Evolutionary conservation across 805 yeast genomes (phyloP), one percentile per base, ranked within the genome.

Genomic region (Myxozyma melibiosi): DNA sequence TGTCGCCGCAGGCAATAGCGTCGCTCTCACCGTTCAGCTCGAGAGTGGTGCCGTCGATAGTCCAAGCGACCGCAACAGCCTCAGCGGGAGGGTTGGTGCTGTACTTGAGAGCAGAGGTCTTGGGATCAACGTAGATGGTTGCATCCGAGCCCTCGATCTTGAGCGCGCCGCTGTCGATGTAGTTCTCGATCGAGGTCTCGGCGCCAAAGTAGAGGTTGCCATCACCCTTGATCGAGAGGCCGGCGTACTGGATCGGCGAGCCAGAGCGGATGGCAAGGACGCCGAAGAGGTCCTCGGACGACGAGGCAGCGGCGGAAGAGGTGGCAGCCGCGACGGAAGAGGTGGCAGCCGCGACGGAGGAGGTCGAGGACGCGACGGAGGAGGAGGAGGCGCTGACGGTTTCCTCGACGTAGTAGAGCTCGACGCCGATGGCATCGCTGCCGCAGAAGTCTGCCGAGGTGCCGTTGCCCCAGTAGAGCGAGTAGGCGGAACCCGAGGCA

Each of bases 1-100:
- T 45, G 3, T n/a, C 31, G 25, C 51, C 46, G 37, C 61, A 56
- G 34, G 61, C 61, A n/a, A 56, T 22, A 7, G 49, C 56, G 27
- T 43, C 33, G 27, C 24, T 20, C 13, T 28, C 24, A n/a, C 49
- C 58, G 35, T 56, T 25, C 9, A 51, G 41, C 16, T 20, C 40
- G 8, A 56, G 44, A 20, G n/a, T 2, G 24, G 18, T 41, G 27
- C 18, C 27, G 30, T 11, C 24, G 20, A 51, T 20, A 39, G 52
- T 16, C 61, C 61, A 56, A 18, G 58, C 11, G 16, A 14, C 33
- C 4, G 27, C 14, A 2, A n/a, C 22, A 9, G 42, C 46, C 8
- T 38, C 53, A 2, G 13, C 5, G 13, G 53, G 49, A 11, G 44
- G 42, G 7, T n/a, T 25, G 31, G 39, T 16, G 30, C 47, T 58